Base-by-base conservation (phyloP, 2,329 filamentous ascomycete species). In the Aspergillus arachidicola region DNA sequence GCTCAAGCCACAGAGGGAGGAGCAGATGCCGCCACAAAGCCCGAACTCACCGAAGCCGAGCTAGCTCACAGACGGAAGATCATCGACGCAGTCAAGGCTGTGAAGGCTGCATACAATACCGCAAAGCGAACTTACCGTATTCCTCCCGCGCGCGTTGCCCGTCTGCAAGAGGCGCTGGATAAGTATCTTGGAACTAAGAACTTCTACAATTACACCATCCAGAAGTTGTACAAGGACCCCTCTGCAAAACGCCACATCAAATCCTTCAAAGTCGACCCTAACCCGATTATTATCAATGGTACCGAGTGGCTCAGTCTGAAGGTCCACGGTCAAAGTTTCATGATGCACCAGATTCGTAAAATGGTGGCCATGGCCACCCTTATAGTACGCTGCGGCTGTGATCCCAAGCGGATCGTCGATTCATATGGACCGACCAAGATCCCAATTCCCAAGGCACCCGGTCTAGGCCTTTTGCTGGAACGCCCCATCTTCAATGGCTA, bases 301-400 rank as follows among this genome's bases (percentile, higher is more conserved):
- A 97, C 93, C 1, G 91, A 99, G 82, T 99, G 95, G 95, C 84
- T 99, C 5, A 95, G 91, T 50, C 84, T 98, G 69, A 97, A 96
- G 76, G 94, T 99, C 28, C 95, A 99, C 78, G 95, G 95, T 0
- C 95, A 99, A 79, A 94, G 91, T 74, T 99, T 99, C 85, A 99
- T 99, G 95, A 99, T 99, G 95, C 95, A 99, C 79, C 95, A 99
- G 81, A 99, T 99, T 78, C 90, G 95, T 73, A 99, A 98, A 81
- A 98, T 99, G 95, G 92, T 99, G 19, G 93, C 92, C 61, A 93
- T 99, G 90, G 92, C 89, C 10, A 88, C 92, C 38, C 84, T 99
- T 64, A 83, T 94, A 6, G 90, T 96, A 7, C 89, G 95, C 43
- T 96, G 91, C 76, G 95, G 93, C 57, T 89, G 89, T n/a, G 84